Percentiles rank a stretch among this genome's conserved stretches.
These are phyloP conservation scores for Termitomyces heimii DNA, from an alignment of 768 basidiomycete genomes.

Conservation along the genomic window DNA sequence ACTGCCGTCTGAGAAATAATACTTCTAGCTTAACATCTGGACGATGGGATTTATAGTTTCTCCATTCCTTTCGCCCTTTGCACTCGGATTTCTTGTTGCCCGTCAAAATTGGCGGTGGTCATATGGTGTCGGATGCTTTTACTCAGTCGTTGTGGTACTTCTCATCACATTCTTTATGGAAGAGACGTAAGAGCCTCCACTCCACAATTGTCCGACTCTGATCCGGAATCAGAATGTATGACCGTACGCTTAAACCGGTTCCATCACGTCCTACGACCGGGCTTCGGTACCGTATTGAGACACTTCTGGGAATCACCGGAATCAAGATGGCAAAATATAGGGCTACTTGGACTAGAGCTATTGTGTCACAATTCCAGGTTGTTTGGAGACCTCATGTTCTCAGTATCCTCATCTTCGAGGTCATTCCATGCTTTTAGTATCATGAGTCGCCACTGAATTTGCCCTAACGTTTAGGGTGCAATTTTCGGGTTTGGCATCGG, in stretches of 20 bases:
- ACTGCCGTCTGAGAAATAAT: neutral
- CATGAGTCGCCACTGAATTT: neutral
- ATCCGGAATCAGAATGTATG: constrained; percentile 44
- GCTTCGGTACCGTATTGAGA: constrained; percentile 49
- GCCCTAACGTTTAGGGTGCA: constrained; percentile 27
- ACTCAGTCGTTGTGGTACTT: constrained; percentile 45
- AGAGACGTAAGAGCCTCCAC: constrained; percentile 46
- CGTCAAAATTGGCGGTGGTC: constrained; percentile 58
- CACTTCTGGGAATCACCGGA: constrained; percentile 60
- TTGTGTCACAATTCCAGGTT: constrained; percentile 42
- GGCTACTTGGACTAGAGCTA: constrained; percentile 39
- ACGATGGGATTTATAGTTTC: constrained; percentile 70
- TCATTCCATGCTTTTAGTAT: constrained; percentile 11
- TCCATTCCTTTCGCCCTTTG: constrained; percentile 59
- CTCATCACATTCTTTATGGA: constrained; percentile 57
- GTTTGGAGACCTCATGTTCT: constrained; percentile 61
- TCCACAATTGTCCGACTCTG: neutral
- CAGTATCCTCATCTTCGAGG: constrained; percentile 47
- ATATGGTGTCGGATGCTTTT: constrained; percentile 61
- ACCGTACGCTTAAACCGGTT: constrained; percentile 49
- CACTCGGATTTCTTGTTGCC: constrained; percentile 64
- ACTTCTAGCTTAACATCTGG: constrained; percentile 55
- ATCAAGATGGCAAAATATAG: constrained; percentile 51
- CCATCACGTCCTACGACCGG: constrained; percentile 34
- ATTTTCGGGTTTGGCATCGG: constrained; percentile 64